Evolutionary conservation across 176 grass and related monocot genomes (phyloP), one percentile per base, ranked within the genome.

Genomic region (Poa annua): DNA sequence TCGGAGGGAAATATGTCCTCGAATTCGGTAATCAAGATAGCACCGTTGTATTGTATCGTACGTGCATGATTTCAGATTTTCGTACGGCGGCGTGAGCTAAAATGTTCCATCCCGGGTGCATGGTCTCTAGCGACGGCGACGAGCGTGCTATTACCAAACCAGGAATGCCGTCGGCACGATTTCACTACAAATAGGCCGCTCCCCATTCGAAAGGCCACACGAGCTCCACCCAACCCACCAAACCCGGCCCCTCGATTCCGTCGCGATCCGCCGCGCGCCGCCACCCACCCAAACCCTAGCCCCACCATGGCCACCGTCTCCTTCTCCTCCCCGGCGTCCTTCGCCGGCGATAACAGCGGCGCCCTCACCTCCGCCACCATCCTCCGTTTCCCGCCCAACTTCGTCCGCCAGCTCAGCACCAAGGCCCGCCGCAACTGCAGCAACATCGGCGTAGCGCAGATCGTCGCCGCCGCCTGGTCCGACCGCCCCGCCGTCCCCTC

Each of bases 381-480:
- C 84, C 88, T 86, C 50, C 96, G 96, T 11, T 99, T 99, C 68
- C 96, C 93, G 24, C 96, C 96, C 3, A 99, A 99, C 74, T 99
- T 99, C 64, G 96, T 96, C 68, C 91, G 96, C 77, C 96, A 99
- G 88, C 93, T 99, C 41, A 99, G 93, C 93, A 99, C 89, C 47
- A 99, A 99, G 85, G 93, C 96, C 12, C 92, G 96, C 44, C 96
- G 96, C 85, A 98, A 98, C 91, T 98, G 96, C 80, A 95, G 96
- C 92, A 98, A 98, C 87, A 98, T 98, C 63, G 96, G 96, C 81
- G 96, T 98, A 39, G 96, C 96, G 45, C 93, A 95, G 90, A 95
- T 98, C 80, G 96, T 98, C 14, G 96, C 96, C 63, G 96, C 96
- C 38, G 90, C 96, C 21, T 98, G 96, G 96, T 98, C 96, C 0